Conservation (phyloP, 257 asterid genomes). For the Ajuga chamaepitys region DNA sequence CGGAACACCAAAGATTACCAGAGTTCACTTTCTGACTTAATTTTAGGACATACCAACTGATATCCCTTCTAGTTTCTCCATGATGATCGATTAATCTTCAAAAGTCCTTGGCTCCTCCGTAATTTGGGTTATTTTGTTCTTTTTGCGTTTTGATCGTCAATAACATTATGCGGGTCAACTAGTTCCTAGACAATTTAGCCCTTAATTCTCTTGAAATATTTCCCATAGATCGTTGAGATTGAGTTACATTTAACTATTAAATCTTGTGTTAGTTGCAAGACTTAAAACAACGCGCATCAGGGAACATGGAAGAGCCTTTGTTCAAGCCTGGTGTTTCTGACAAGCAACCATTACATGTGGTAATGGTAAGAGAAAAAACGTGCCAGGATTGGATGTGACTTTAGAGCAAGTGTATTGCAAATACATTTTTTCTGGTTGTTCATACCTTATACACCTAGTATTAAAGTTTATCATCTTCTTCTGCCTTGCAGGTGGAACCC, state of each 20-base stretch:
- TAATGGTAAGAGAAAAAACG: conserved; percentile 58
- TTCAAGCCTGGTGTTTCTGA: conserved; percentile 80
- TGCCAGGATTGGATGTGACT: not conserved
- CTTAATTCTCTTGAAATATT: not conserved
- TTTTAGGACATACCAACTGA: not conserved
- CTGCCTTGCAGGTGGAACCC: conserved; percentile 66
- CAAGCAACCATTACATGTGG: conserved; percentile 87
- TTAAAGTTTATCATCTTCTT: conserved; percentile 7
- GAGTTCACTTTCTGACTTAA: not conserved
- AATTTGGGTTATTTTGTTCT: not conserved
- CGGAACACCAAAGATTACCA: not conserved
- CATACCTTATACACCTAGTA: not conserved
- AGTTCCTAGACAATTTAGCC: not conserved
- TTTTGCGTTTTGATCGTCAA: not conserved
- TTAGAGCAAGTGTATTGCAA: not conserved
- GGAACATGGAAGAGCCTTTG: conserved; percentile 61
- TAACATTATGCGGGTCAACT: not conserved
- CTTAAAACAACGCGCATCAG: conserved; percentile 79
- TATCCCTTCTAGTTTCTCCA: not conserved
- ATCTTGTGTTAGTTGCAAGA: conserved; percentile 72
- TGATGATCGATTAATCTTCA: not conserved
- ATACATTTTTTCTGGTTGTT: not conserved
- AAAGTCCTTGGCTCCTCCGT: not conserved
- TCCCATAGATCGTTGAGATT: not conserved
- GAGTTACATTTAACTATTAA: conserved; percentile 9